Percentiles rank a stretch among this genome's conserved stretches.
These are phyloP conservation scores for Candida maesae DNA, from an alignment of 805 yeast genomes.

Conservation along the genomic window DNA sequence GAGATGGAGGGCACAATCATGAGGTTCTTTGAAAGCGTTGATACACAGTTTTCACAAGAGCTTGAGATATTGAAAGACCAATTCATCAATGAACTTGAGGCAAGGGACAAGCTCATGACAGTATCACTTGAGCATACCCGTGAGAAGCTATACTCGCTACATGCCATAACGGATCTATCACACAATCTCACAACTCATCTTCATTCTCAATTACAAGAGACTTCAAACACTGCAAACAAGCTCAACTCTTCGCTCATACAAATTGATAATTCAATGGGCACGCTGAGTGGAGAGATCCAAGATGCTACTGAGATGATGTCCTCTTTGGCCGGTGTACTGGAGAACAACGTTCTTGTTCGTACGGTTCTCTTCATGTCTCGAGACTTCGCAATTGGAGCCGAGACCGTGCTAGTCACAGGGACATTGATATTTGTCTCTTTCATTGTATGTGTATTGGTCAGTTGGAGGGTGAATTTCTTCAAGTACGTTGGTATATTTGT, in stretches of 20 bases:
- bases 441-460: slow-evolving; percentile 4
- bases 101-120: slow-evolving; percentile 10
- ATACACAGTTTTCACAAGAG: slow-evolving; percentile 8
- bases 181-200: slow-evolving; percentile 1
- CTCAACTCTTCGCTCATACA: slow-evolving; percentile 8
- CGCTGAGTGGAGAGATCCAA: slow-evolving; percentile 5
- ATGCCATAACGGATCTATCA: not conserved
- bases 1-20: slow-evolving; percentile 12
- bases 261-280: slow-evolving; percentile 9
- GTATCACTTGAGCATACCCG: slow-evolving; percentile 5
- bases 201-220: slow-evolving; percentile 2
- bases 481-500: slow-evolving; percentile 15
- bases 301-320: slow-evolving; percentile 10
- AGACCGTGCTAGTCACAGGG: slow-evolving; percentile 4
- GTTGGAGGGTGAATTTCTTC: slow-evolving; percentile 14
- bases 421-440: slow-evolving; percentile 6
- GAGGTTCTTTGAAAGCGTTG: slow-evolving; percentile 10
- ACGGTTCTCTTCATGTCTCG: slow-evolving; percentile 7
- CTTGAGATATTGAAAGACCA: slow-evolving; percentile 9
- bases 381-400: slow-evolving; percentile 4
- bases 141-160: not conserved
- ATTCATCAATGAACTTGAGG: slow-evolving; percentile 16
- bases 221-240: slow-evolving; percentile 1
- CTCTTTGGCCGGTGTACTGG: slow-evolving; percentile 9
- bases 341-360: slow-evolving; percentile 13